Evolutionary conservation across 1,139 yeast species (phyloP).

Genomic region (Candida frijolesensis): DNA sequence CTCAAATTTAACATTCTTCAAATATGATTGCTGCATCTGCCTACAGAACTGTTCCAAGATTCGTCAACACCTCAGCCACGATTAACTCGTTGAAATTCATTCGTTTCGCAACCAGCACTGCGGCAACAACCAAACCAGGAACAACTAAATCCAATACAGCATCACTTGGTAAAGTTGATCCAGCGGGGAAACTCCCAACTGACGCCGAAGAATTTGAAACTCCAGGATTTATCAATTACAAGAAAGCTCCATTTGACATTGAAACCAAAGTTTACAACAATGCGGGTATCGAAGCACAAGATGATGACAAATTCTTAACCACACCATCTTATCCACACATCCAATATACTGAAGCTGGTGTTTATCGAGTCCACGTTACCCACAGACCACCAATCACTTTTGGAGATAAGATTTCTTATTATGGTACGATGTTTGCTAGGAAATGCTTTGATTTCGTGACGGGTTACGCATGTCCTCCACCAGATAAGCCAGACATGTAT

Average conservation of each 20-base stretch:
- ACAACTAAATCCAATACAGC: neutral
- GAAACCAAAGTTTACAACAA: constrained; percentile 32
- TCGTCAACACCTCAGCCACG: neutral
- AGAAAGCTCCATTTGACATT: constrained; percentile 21
- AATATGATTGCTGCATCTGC: constrained; percentile 6
- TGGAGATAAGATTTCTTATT: constrained; percentile 57
- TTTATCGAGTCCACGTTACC: constrained; percentile 48
- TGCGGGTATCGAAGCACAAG: constrained; percentile 27
- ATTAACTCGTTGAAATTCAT: neutral
- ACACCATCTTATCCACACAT: constrained; percentile 64
- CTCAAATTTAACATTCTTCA: neutral
- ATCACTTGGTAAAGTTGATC: neutral
- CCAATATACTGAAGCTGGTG: constrained; percentile 44
- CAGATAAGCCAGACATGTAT: constrained; percentile 30
- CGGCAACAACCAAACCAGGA: neutral
- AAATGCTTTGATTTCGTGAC: constrained; percentile 60
- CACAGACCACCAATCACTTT: constrained; percentile 54
- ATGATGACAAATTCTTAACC: constrained; percentile 34
- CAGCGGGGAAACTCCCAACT: neutral
- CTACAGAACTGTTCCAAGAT: neutral
- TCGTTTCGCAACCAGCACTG: constrained; percentile 1
- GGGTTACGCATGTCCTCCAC: constrained; percentile 60
- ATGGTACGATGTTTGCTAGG: constrained; percentile 48
- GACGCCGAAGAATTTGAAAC: neutral
- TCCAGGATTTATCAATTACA: neutral